These are phyloP conservation scores for Dendrocalamus latiflorus DNA, from an alignment of 202 grass and related monocot species.

Conservation along the genomic window DNA sequence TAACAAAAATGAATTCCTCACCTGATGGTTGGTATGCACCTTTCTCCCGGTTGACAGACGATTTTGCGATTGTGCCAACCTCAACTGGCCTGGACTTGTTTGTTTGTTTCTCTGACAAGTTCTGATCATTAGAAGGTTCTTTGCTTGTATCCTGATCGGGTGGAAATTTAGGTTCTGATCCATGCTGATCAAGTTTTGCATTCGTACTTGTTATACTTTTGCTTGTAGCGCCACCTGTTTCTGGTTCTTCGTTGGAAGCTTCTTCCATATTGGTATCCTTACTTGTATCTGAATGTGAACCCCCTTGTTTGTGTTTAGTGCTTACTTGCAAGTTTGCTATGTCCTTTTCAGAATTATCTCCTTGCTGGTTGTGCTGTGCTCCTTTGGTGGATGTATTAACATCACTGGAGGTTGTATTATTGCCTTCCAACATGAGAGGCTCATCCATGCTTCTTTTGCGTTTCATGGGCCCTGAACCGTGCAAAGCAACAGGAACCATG, in stretches of 20 bases:
- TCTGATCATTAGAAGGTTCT: conserved; percentile 28
- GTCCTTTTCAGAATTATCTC: conserved; percentile 26
- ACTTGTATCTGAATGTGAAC: conserved; percentile 26
- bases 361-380: conserved; percentile 5
- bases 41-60: conserved; percentile 19
- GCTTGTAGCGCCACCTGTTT: conserved; percentile 18
- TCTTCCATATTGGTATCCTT: conserved; percentile 27
- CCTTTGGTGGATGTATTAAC: conserved; percentile 23
- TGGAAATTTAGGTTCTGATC: conserved; percentile 3
- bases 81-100: conserved; percentile 30
- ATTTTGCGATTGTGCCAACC: conserved; percentile 11
- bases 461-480: conserved; percentile 45
- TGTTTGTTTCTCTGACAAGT: background rate
- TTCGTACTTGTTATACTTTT: conserved; percentile 21
- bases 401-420: background rate
- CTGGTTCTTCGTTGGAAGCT: conserved; percentile 26
- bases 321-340: conserved; percentile 11
- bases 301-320: conserved; percentile 13
- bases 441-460: conserved; percentile 72
- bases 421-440: conserved; percentile 17
- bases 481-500: conserved; percentile 32
- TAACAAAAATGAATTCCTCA: conserved; percentile 15
- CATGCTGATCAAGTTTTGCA: background rate
- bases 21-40: conserved; percentile 32
- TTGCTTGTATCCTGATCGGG: background rate